phyloP scores from a whole-genome alignment of 768 basidiomycete genomes.

The Mrakia blollopis region DNA sequence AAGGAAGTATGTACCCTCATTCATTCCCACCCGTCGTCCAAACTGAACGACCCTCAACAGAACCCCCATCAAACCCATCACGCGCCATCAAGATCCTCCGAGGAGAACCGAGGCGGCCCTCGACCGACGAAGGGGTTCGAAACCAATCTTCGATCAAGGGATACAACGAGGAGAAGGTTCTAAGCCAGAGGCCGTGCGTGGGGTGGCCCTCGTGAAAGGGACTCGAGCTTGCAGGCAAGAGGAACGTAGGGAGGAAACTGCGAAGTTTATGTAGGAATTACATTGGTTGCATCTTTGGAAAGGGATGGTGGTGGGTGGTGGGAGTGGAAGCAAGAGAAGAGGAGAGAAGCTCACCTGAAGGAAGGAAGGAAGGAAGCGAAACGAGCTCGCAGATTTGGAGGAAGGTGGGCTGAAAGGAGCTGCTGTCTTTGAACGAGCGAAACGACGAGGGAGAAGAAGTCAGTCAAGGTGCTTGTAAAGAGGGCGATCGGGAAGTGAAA shows the following conservation, averaged over 20 bases:
- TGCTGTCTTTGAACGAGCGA: not conserved
- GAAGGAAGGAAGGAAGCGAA: not conserved
- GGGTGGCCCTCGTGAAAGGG: not conserved
- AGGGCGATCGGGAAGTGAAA: too few relatives aligned
- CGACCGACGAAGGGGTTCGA: conserved; percentile 23
- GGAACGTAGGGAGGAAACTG: conserved; percentile 32
- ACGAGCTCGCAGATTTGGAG: not conserved
- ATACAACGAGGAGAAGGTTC: conserved; percentile 14
- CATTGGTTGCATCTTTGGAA: conserved; percentile 21
- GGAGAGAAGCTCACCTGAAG: not conserved
- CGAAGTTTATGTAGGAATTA: conserved; percentile 26
- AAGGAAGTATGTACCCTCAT: conserved; percentile 20
- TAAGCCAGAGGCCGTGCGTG: not conserved
- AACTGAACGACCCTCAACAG: not conserved
- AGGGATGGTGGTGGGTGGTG: not conserved
- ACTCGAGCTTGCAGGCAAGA: conserved; percentile 28
- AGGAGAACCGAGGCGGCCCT: conserved; percentile 24
- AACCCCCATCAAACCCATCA: conserved; percentile 19
- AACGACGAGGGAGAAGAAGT: not conserved
- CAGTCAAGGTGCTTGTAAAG: not conserved
- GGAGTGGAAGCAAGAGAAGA: not conserved
- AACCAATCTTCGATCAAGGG: conserved; percentile 11
- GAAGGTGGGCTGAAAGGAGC: not conserved
- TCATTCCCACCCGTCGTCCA: conserved; percentile 10
- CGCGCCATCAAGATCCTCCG: conserved; percentile 23